These are phyloP conservation scores for Colletotrichum scovillei DNA, from an alignment of 2,329 filamentous ascomycete genomes.

Conservation along the genomic window DNA sequence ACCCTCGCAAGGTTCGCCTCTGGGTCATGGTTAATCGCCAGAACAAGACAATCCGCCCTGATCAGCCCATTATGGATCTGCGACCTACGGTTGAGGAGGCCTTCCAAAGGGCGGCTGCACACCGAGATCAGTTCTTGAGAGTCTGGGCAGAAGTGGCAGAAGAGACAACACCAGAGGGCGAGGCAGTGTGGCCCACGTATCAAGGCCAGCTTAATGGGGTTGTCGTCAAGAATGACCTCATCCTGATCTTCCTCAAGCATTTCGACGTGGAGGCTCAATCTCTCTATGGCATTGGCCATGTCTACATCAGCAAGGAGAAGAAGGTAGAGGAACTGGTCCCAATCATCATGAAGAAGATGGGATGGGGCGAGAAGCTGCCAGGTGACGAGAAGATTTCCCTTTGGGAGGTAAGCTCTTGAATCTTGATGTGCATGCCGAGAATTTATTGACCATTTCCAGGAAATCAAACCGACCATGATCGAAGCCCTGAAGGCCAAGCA, in stretches of 20 bases:
- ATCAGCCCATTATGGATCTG: constrained; percentile 84
- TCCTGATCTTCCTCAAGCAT: constrained; percentile 92
- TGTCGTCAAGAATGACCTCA: constrained; percentile 69
- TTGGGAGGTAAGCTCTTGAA: constrained; percentile 72
- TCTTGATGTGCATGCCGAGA: background rate
- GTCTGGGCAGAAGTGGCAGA: constrained; percentile 88
- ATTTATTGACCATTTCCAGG: constrained; percentile 55
- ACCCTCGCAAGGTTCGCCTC: constrained; percentile 78
- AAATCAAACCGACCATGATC: constrained; percentile 99
- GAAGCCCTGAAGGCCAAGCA: constrained; percentile 93
- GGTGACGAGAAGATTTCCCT: constrained; percentile 73
- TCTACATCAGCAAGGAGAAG: constrained; percentile 89
- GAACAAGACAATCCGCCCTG: constrained; percentile 94
- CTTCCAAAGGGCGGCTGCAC: constrained; percentile 62
- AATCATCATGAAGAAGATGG: constrained; percentile 83
- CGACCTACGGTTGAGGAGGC: constrained; percentile 82
- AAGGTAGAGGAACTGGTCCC: constrained; percentile 88
- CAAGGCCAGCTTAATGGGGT: constrained; percentile 67
- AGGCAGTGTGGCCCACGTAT: constrained; percentile 77
- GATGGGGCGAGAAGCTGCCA: constrained; percentile 81
- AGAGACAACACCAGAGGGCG: constrained; percentile 74
- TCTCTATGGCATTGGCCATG: constrained; percentile 80
- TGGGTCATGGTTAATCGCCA: constrained; percentile 99
- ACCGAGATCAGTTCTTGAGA: constrained; percentile 78
- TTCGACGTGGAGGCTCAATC: constrained; percentile 85